These are phyloP conservation scores for Lasiosphaeria miniovina DNA, from an alignment of 495 filamentous ascomycete species.

Conservation along the genomic window DNA sequence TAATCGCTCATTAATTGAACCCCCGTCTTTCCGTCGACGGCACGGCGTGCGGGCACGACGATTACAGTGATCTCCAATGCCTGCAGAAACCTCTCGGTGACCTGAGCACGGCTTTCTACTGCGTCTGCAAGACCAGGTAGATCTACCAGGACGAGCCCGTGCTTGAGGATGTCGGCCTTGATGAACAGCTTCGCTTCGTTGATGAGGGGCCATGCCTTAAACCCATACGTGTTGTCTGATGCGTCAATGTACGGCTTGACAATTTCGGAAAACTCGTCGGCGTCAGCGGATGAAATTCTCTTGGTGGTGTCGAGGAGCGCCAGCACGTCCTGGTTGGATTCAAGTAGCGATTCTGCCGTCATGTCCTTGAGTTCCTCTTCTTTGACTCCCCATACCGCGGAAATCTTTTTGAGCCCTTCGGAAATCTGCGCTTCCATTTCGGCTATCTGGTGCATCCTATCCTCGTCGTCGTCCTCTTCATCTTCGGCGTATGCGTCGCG, in stretches of 20 bases:
- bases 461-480: slow-evolving; percentile 9
- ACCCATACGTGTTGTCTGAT: background rate
- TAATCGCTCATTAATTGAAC: slow-evolving; percentile 17
- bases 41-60: slow-evolving; percentile 18
- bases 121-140: slow-evolving; percentile 25
- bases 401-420: slow-evolving; percentile 1
- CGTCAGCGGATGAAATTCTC: slow-evolving; percentile 8
- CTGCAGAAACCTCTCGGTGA: slow-evolving; percentile 18
- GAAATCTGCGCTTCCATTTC: slow-evolving; percentile 5
- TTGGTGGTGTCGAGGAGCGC: slow-evolving; percentile 5
- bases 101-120: slow-evolving; percentile 16
- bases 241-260: slow-evolving; percentile 23
- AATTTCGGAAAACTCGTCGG: slow-evolving; percentile 9
- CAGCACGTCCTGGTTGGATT: slow-evolving; percentile 7
- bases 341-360: slow-evolving; percentile 11
- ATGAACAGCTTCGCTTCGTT: slow-evolving; percentile 23
- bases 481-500: background rate
- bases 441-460: slow-evolving; percentile 4
- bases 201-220: slow-evolving; percentile 26
- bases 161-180: slow-evolving; percentile 19
- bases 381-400: slow-evolving; percentile 12
- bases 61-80: slow-evolving; percentile 18
- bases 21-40: slow-evolving; percentile 22
- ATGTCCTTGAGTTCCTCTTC: slow-evolving; percentile 25
- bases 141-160: slow-evolving; percentile 25